phyloP scores from a whole-genome alignment of 345 rosid species.

The Gossypium sturtianum region DNA sequence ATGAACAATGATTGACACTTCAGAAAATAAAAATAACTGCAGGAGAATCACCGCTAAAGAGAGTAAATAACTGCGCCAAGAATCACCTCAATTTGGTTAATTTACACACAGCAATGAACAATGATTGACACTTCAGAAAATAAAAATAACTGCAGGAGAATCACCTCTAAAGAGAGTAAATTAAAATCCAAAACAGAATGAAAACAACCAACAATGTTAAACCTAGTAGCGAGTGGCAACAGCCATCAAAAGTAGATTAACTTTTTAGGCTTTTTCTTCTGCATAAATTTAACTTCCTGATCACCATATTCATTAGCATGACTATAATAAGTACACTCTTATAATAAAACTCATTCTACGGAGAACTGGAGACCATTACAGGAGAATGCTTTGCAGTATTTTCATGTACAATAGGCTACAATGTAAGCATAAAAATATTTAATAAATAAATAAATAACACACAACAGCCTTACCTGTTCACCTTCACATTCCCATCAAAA shows the following conservation, averaged over 20 bases:
- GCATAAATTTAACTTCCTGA: background rate
- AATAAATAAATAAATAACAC: background rate
- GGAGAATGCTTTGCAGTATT: background rate
- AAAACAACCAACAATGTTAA: background rate
- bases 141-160: background rate
- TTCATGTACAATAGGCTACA: background rate
- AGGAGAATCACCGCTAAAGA: background rate
- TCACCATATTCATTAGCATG: background rate
- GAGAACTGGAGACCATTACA: background rate
- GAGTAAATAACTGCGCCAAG: background rate
- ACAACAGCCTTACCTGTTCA: slow-evolving; percentile 55
- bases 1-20: background rate
- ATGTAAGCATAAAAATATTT: background rate
- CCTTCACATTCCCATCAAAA: slow-evolving; percentile 83
- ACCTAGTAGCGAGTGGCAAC: background rate
- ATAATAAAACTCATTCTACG: background rate
- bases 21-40: too few species aligned
- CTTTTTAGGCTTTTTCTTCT: background rate
- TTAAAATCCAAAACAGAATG: background rate
- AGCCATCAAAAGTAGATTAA: background rate
- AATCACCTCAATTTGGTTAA: too few species aligned
- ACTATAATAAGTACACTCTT: background rate
- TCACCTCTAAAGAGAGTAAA: background rate
- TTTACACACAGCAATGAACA: background rate
- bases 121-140: background rate